phyloP scores from a whole-genome alignment of 2,329 filamentous ascomycete species.

The Penicillium glabrum region DNA sequence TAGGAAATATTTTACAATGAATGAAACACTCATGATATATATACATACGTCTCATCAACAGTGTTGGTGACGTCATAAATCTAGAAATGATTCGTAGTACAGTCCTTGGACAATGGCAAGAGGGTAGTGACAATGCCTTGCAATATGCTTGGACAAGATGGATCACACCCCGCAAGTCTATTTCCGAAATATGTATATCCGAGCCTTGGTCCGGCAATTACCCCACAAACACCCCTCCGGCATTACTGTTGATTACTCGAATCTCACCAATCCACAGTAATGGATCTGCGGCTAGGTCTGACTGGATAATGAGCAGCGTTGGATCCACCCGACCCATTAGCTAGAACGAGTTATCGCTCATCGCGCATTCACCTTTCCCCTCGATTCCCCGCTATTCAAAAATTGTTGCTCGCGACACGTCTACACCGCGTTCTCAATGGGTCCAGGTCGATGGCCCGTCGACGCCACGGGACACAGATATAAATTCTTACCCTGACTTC shows the following conservation, averaged over 20 bases:
- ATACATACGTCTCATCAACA: too few species aligned
- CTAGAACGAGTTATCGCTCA: not conserved
- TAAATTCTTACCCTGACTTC: not conserved
- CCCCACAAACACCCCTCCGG: not conserved
- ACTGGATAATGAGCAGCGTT: not conserved
- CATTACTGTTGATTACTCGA: conserved; percentile 19
- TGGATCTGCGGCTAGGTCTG: not conserved
- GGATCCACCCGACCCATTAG: conserved; percentile 12
- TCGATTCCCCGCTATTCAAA: conserved; percentile 6
- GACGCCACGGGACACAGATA: not conserved
- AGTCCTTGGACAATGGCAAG: too few species aligned
- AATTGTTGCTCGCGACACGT: not conserved
- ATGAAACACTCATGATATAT: too few species aligned
- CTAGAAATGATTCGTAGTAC: too few species aligned
- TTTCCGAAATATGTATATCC: not conserved
- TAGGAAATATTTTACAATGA: too few species aligned
- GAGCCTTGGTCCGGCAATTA: not conserved
- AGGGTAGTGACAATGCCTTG: too few species aligned
- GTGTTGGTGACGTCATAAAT: too few species aligned
- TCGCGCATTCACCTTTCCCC: not conserved
- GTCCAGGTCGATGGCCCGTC: not conserved
- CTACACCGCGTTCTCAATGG: not conserved
- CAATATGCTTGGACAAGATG: too few species aligned
- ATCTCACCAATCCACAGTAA: conserved; percentile 20
- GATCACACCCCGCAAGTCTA: not conserved